phyloP scores from a whole-genome alignment of 1,284 basidiomycete species.

The Schizophyllum commune region DNA sequence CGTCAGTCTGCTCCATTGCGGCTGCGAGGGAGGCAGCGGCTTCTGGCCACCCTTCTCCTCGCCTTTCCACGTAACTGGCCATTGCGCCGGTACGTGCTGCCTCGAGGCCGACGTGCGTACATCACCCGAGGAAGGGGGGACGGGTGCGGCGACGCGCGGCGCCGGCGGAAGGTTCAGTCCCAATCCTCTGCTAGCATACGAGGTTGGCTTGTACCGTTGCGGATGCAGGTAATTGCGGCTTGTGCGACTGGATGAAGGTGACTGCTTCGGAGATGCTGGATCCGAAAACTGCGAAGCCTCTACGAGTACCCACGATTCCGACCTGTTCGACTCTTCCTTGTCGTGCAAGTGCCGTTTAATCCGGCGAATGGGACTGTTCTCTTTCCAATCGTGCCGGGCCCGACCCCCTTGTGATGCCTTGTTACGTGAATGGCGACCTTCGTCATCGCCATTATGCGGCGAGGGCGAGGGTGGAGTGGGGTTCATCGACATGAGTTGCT shows the following conservation, averaged over 20 bases:
- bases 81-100: constrained; percentile 34
- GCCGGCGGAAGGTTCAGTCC: constrained; percentile 28
- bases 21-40: constrained; percentile 18
- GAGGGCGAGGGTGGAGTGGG: too few relatives aligned
- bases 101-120: constrained; percentile 14
- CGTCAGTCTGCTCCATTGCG: constrained; percentile 23
- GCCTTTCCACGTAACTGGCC: constrained; percentile 43
- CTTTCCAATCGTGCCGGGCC: not conserved
- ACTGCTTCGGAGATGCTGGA: constrained; percentile 7
- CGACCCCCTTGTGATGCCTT: not conserved
- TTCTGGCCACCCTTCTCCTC: constrained; percentile 27
- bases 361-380: constrained; percentile 17
- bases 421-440: constrained; percentile 18
- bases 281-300: constrained; percentile 15
- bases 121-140: constrained; percentile 17
- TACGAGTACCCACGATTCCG: constrained; percentile 38
- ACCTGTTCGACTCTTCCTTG: constrained; percentile 15
- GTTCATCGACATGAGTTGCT: constrained; percentile 5
- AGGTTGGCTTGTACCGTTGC: constrained; percentile 19
- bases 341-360: constrained; percentile 18
- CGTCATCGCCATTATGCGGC: constrained; percentile 3
- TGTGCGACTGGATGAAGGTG: constrained; percentile 14
- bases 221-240: constrained; percentile 23
- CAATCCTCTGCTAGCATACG: constrained; percentile 24
- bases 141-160: constrained; percentile 31